Evolutionary conservation across 2,329 filamentous ascomycete genomes (phyloP), one percentile per base, ranked within the genome.

Genomic region (Fusarium sp.): DNA sequence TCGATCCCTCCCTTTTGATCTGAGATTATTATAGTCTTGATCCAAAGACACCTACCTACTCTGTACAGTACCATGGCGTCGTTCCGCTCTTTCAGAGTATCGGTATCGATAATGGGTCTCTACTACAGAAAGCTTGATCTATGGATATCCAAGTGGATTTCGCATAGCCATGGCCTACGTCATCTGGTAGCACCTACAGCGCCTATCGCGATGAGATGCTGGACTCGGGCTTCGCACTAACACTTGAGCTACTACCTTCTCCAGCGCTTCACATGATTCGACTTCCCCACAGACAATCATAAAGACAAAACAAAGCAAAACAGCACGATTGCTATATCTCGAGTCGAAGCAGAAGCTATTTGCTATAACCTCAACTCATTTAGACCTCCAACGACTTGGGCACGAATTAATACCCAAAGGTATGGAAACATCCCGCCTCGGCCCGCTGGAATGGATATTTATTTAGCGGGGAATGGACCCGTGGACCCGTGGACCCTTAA

Each of bases 141-240:
- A 25, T 40, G 36, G 36, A 56, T 49, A 43, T 43, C 42, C 35
- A 11, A 36, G 57, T 61, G 57, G 57, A 61, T 49, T 60, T 26
- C 19, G n/a, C 13, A 44, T 44, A 44, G 51, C 49, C 54, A 25
- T 40, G 64, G 49, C 57, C 60, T 71, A 71, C 69, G 69, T 71
- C 69, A 71, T 70, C 56, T 24, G 42, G 63, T 68, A 70, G 60
- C 57, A 46, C 55, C 39, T 51, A 43, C 59, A 53, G 44, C 63
- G 59, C 58, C 53, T 55, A 66, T 66, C 58, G 50, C 54, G 54
- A 60, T 61, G 11, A 50, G 57, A 61, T 47, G 50, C 53, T 64
- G 53, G 53, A 64, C 22, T 49, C 34, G 46, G 49, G 48, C 55
- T 58, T 62, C 55, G 19, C 19, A 61, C 25, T 48, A 40, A 51